These are phyloP conservation scores for Ophiostoma himal-ulmi DNA, from an alignment of 2,329 filamentous ascomycete genomes.

Conservation along the genomic window DNA sequence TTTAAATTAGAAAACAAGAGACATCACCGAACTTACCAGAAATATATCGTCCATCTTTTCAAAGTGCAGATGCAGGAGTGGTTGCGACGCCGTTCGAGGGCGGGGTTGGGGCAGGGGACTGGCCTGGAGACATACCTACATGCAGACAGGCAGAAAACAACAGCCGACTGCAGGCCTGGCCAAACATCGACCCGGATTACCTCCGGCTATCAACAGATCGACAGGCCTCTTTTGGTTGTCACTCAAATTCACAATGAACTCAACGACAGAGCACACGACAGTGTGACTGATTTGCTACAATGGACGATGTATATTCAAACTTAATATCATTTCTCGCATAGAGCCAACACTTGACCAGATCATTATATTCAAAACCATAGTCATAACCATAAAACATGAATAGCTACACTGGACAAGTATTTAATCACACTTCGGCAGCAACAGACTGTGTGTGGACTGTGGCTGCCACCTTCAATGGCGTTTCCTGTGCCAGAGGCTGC, in stretches of 20 bases:
- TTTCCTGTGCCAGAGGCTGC: neutral
- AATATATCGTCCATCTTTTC: too few species aligned
- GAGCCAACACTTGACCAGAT: too few species aligned
- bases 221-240: neutral
- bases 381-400: neutral
- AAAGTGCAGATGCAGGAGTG: neutral
- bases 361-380: neutral
- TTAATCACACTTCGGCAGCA: neutral
- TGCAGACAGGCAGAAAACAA: neutral
- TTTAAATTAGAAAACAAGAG: too few species aligned
- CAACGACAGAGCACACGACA: too few species aligned
- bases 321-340: too few species aligned
- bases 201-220: neutral
- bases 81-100: neutral
- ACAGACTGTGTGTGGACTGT: neutral
- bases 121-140: neutral
- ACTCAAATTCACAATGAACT: neutral
- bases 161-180: neutral
- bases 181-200: neutral
- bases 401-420: neutral
- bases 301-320: too few species aligned
- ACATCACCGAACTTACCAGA: too few species aligned
- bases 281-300: too few species aligned
- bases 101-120: neutral
- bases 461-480: neutral